Evolutionary conservation across 1,139 yeast species (phyloP).

Genomic region (Geotrichum candidum): DNA sequence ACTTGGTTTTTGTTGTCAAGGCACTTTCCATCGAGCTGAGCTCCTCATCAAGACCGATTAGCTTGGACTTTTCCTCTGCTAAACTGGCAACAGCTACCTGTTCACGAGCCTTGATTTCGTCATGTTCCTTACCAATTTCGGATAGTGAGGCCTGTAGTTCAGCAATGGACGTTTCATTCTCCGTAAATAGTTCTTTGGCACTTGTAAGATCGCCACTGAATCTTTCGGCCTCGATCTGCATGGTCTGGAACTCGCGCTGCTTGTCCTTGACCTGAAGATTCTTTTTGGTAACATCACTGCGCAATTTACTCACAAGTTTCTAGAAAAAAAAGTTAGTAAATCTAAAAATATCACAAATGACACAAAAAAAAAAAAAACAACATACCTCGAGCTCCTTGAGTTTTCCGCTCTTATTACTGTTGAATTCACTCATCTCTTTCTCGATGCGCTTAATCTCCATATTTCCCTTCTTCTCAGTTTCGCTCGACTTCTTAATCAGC

Average conservation of each 20-base stretch:
- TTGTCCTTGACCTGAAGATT: slow-evolving; percentile 43
- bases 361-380: slow-evolving; percentile 31
- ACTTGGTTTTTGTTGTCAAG: slow-evolving; percentile 48
- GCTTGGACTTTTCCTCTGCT: slow-evolving; percentile 56
- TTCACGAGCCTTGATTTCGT: slow-evolving; percentile 34
- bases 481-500: slow-evolving; percentile 38
- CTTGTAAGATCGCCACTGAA: slow-evolving; percentile 50
- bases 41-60: slow-evolving; percentile 74
- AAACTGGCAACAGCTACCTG: slow-evolving; percentile 41
- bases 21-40: slow-evolving; percentile 55
- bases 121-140: slow-evolving; percentile 32
- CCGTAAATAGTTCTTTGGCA: slow-evolving; percentile 40
- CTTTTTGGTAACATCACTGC: slow-evolving; percentile 29
- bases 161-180: slow-evolving; percentile 35
- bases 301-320: slow-evolving; percentile 16
- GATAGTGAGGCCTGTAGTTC: slow-evolving; percentile 40
- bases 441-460: slow-evolving; percentile 54
- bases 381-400: slow-evolving; percentile 62
- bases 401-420: slow-evolving; percentile 72
- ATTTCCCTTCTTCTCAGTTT: slow-evolving; percentile 30
- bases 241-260: slow-evolving; percentile 54
- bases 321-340: slow-evolving; percentile 11
- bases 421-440: slow-evolving; percentile 77
- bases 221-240: slow-evolving; percentile 71
- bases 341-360: not conserved